Conservation (phyloP, 2,329 filamentous ascomycete species). For the Phyllosticta citrichinensis region DNA sequence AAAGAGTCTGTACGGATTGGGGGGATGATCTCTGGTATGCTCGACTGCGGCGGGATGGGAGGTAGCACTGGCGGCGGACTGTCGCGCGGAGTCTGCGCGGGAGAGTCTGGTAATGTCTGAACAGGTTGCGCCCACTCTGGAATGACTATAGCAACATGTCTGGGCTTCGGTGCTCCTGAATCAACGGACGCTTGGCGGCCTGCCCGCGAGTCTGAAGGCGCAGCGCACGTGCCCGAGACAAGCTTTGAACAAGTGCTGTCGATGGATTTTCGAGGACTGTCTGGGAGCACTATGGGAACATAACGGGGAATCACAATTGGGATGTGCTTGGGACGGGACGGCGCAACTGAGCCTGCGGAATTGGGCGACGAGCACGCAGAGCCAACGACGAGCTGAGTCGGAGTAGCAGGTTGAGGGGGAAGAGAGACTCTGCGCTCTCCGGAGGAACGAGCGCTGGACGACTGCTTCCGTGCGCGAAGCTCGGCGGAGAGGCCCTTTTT, state of each 20-base stretch:
- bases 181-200: constrained; percentile 22
- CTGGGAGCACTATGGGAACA: constrained; percentile 28
- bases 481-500: constrained; percentile 14
- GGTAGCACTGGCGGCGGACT: constrained; percentile 6
- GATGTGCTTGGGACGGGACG: constrained; percentile 31
- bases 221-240: constrained; percentile 2
- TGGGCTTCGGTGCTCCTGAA: constrained; percentile 23
- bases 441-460: constrained; percentile 18
- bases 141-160: constrained; percentile 42
- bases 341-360: constrained; percentile 16
- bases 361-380: constrained; percentile 14
- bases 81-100: constrained; percentile 20
- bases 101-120: constrained; percentile 26
- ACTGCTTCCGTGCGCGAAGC: constrained; percentile 15
- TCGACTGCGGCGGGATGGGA: constrained; percentile 14
- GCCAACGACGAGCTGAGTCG: not conserved
- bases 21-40: constrained; percentile 17
- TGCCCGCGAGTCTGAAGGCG: constrained; percentile 22
- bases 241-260: constrained; percentile 22
- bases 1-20: constrained; percentile 31
- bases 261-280: constrained; percentile 25
- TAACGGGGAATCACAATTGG: constrained; percentile 35
- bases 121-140: constrained; percentile 35
- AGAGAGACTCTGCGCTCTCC: not conserved
- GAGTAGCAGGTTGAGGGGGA: not conserved